Base-by-base conservation (phyloP, 2,329 filamentous ascomycete genomes). In the Stromatinia cepivora region DNA sequence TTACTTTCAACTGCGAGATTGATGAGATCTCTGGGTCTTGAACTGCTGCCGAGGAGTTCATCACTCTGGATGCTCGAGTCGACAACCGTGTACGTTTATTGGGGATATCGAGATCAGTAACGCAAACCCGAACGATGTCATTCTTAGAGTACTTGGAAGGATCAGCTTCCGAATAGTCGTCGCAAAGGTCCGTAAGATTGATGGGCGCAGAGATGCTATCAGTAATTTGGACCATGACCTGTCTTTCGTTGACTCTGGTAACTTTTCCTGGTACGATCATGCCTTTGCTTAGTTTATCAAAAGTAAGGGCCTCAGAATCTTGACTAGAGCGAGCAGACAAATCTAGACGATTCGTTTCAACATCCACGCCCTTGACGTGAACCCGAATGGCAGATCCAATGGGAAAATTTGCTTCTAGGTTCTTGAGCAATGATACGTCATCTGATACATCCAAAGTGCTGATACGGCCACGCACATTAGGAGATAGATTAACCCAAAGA, bases 401-500 rank as follows among this genome's bases (percentile, higher is more conserved):
- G 0, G 95, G 94, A 79, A 97, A 98, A 79, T 92, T 92, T 72
- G 87, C 85, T 61, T 88, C 85, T 4, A 97, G 81, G 75, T 97
- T 87, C 45, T 90, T 87, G 48, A 97, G 83, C 67, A 92, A 85
- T 10, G 93, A 91, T 59, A 97, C 82, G 78, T 98, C 93, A 75
- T 97, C 92, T 0, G 93, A 93, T 11, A 95, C 87, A 77, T 98
- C 94, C 79, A 95, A 88, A 71, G 91, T 86, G 67, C 88, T 88
- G 69, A 99, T 87, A 64, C 93, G 88, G 69, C 95, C 95, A 70
- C 94, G 90, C 22, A 99, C 89, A 66, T 90, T 92, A 9, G 95
- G 93, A 1, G 94, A 93, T 31, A 99, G 81, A 77, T 93, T 97
- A 58, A 96, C 90, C 94, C 95, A 98, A 31, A 97, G 84, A 77